Conservation (phyloP, 2,329 filamentous ascomycete genomes). For the Seiridium unicorne region DNA sequence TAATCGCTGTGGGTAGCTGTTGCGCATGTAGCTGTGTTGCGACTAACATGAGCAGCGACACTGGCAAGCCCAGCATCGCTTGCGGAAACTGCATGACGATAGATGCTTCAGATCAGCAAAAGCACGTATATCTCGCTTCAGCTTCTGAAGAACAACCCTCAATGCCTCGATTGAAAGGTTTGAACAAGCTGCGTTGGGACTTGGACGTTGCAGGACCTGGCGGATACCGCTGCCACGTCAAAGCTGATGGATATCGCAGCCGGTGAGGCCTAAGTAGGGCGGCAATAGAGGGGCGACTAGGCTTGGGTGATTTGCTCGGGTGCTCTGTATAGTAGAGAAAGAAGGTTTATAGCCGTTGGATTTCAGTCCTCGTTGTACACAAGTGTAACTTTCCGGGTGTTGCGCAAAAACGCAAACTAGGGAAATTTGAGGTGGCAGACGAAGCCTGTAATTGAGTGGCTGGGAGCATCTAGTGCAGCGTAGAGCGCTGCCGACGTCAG, state of each 20-base stretch:
- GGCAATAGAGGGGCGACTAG: background rate
- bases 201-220: background rate
- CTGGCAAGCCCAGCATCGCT: constrained; percentile 35
- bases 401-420: background rate
- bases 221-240: background rate
- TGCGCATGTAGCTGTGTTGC: constrained; percentile 35
- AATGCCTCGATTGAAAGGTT: background rate
- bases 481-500: constrained; percentile 2
- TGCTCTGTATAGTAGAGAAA: background rate
- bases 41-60: constrained; percentile 45
- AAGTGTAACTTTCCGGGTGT: background rate
- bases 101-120: background rate
- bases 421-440: constrained; percentile 1
- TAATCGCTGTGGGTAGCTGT: constrained; percentile 57
- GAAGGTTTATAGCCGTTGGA: background rate
- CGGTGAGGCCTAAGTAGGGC: constrained; percentile 1
- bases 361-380: background rate
- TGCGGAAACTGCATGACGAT: constrained; percentile 37
- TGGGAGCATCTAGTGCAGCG: background rate
- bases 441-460: constrained; percentile 8
- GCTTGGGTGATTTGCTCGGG: background rate
- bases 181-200: background rate
- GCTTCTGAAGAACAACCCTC: background rate
- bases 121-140: background rate
- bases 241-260: background rate